Base-by-base conservation (phyloP, 163 green algal genomes). In the Picocystis sp. region DNA sequence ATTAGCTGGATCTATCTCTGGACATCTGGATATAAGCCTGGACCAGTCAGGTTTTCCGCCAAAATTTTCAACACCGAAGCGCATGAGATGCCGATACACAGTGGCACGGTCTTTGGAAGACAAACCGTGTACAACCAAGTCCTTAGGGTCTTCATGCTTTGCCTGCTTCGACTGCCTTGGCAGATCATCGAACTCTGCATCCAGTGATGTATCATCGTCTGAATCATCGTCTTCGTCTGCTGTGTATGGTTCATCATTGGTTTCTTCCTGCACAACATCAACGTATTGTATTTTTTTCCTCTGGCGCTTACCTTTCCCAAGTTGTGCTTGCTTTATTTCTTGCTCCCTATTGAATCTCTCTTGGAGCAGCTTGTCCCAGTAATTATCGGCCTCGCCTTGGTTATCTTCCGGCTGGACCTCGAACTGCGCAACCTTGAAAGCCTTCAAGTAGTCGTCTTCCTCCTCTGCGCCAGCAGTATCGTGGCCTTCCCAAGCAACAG, bases 391-490 rank as follows among this genome's bases (percentile, higher is more conserved):
- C 45, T 66, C 61, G 22, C 50, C 61, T n/a, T 54, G 51, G 0
- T 60, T 59, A 22, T 60, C 47, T 1, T 19, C 60, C 10, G 41
- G 14, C 13, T 34, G 55, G 5, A 45, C 48, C 49, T 72, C 58
- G 23, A 70, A 70, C 22, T 70, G 61, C 0, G 62, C 62, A 17
- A 88, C 79, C 71, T 87, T 88, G 66, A 91, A 91, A 2, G 73
- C 70, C n/a, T 70, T 70, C 29, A 85, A 75, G 49, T 87, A 69
- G 52, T 85, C 71, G 23, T 69, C 65, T 13, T 79, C 72, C 34
- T 68, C 58, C 42, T 58, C 61, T 44, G 60, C 52, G 44, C 60
- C 65, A 47, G 43, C 46, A 33, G 55, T 14, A 10, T 67, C 72
- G 45, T 72, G 29, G 10, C 38, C 25, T 23, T 54, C n/a, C n/a